A percentile compares a stretch with the other conserved stretches of the same genome.
Conservation (phyloP, 2,329 filamentous ascomycete species). For the Chaetomiaceae sp. region DNA sequence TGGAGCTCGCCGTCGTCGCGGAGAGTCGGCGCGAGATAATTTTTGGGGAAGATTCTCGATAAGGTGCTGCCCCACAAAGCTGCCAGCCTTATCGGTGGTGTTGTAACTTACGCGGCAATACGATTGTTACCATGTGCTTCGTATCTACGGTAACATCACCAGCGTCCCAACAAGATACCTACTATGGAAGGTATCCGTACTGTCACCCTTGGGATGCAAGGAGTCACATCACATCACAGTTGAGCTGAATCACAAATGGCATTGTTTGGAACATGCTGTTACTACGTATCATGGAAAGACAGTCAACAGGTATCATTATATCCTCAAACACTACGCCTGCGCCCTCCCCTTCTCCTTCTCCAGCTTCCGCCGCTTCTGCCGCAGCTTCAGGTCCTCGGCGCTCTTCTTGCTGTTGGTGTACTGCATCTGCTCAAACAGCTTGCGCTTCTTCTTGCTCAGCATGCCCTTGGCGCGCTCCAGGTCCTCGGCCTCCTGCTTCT, state of each 20-base stretch:
- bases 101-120: too few species aligned
- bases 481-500: conserved; percentile 76
- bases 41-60: conserved; percentile 13
- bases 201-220: too few species aligned
- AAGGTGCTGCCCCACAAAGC: conserved; percentile 20
- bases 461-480: conserved; percentile 93
- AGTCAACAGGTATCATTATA: background rate
- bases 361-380: conserved; percentile 84
- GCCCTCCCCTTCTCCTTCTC: conserved; percentile 53
- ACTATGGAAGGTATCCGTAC: too few species aligned
- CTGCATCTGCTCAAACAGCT: conserved; percentile 95
- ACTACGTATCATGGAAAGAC: too few species aligned
- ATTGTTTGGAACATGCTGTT: too few species aligned
- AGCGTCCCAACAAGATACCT: too few species aligned
- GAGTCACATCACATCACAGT: too few species aligned
- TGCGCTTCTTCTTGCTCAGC: conserved; percentile 96
- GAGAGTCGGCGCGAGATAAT: background rate
- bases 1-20: background rate
- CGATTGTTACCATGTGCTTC: too few species aligned
- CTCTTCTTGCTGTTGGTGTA: conserved; percentile 94
- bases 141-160: too few species aligned
- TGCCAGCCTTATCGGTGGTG: conserved; percentile 12
- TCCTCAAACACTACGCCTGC: conserved; percentile 12
- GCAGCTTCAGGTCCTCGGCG: conserved; percentile 79
- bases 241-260: too few species aligned